phyloP scores from a whole-genome alignment of 805 yeast species.

The Cyberlindnera maritima region DNA sequence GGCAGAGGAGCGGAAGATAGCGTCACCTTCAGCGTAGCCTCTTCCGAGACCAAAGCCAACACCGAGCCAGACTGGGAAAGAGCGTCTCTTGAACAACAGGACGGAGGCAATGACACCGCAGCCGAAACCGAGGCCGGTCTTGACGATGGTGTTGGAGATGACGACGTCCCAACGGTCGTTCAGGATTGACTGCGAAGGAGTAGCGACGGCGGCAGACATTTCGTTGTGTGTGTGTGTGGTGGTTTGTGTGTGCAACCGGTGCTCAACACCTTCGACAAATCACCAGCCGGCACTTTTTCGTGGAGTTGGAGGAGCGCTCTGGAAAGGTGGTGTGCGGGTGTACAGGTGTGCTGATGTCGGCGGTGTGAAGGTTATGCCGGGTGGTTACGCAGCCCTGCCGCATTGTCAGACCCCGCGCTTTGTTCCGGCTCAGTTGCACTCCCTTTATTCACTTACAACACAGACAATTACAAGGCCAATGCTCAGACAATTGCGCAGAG shows the following conservation, averaged over 20 bases:
- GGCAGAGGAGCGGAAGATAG: constrained; percentile 82
- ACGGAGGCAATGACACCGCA: constrained; percentile 94
- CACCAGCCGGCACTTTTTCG: too few species aligned
- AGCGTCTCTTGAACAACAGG: constrained; percentile 84
- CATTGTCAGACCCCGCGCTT: too few species aligned
- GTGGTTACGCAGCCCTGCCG: too few species aligned
- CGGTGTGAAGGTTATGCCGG: too few species aligned
- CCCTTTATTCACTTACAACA: too few species aligned
- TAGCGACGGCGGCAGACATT: constrained; percentile 26
- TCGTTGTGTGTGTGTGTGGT: not conserved
- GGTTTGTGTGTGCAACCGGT: not conserved
- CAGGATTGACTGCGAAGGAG: constrained; percentile 55
- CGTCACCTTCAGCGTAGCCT: constrained; percentile 98
- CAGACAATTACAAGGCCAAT: too few species aligned
- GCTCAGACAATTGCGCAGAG: too few species aligned
- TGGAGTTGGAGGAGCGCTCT: too few species aligned
- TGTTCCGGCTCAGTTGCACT: too few species aligned
- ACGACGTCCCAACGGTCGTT: constrained; percentile 93
- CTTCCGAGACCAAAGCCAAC: constrained; percentile 97
- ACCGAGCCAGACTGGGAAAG: constrained; percentile 98
- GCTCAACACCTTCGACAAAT: too few species aligned
- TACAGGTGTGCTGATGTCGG: too few species aligned
- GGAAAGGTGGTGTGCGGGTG: too few species aligned
- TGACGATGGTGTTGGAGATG: constrained; percentile 88
- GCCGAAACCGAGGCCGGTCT: constrained; percentile 95